Conservation (phyloP, 192 early-diverging fungal genomes). For the Coemansia asiatica region DNA sequence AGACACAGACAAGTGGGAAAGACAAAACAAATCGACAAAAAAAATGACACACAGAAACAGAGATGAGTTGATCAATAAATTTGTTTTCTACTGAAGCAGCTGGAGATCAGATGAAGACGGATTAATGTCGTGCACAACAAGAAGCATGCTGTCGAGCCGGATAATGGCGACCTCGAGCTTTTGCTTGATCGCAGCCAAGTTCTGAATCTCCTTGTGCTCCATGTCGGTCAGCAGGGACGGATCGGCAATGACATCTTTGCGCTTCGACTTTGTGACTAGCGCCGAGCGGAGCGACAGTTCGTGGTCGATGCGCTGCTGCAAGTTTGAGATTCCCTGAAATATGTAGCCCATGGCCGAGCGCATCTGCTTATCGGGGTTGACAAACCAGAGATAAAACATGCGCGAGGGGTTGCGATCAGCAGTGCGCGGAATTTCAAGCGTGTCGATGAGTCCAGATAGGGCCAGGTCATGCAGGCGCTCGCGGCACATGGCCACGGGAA, state of each 20-base stretch:
- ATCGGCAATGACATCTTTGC: conserved; percentile 64
- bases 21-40: too few relatives aligned
- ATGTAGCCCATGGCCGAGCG: conserved; percentile 53
- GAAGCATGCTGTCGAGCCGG: conserved; percentile 47
- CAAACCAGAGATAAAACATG: conserved; percentile 71
- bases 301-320: conserved; percentile 56
- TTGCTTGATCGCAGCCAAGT: conserved; percentile 46
- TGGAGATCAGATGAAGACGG: conserved; percentile 12
- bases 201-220: conserved; percentile 55
- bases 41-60: too few relatives aligned
- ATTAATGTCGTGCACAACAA: conserved; percentile 43
- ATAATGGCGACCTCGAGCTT: conserved; percentile 51
- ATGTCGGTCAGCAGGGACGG: conserved; percentile 51
- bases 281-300: conserved; percentile 54
- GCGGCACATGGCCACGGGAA: conserved; percentile 64
- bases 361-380: conserved; percentile 57
- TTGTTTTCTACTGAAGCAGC: conserved; percentile 10
- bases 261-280: conserved; percentile 64
- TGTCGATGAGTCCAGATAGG: conserved; percentile 50
- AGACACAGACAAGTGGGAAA: too few relatives aligned
- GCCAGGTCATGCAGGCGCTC: conserved; percentile 62
- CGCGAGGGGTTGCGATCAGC: conserved; percentile 73
- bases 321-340: conserved; percentile 61
- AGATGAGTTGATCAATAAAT: too few relatives aligned
- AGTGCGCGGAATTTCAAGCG: conserved; percentile 69